phyloP scores from a whole-genome alignment of 2,329 filamentous ascomycete species.

The Aureobasidium uvarum region DNA sequence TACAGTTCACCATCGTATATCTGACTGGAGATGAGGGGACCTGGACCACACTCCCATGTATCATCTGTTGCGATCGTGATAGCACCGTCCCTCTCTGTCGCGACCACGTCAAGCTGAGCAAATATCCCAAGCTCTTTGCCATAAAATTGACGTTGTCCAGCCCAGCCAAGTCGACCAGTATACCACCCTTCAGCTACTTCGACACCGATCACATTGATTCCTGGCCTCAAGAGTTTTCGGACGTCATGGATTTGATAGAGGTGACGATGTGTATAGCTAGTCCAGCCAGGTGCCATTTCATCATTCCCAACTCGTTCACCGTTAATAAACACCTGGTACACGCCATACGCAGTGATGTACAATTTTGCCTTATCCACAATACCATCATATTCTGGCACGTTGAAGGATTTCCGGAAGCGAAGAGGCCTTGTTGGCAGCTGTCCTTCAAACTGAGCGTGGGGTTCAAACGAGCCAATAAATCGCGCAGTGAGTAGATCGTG shows the following conservation, averaged over 20 bases:
- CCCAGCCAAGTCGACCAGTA: conserved; percentile 42
- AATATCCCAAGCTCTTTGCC: conserved; percentile 45
- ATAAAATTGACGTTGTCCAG: conserved; percentile 40
- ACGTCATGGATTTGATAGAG: conserved; percentile 57
- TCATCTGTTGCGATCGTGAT: conserved; percentile 41
- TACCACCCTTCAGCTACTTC: conserved; percentile 55
- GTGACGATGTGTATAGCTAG: conserved; percentile 52
- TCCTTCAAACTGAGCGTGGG: background rate
- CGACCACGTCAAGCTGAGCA: conserved; percentile 42
- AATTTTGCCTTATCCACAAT: conserved; percentile 40
- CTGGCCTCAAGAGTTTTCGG: conserved; percentile 40
- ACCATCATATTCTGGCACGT: conserved; percentile 25
- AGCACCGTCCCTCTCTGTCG: conserved; percentile 37
- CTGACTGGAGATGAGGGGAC: conserved; percentile 43
- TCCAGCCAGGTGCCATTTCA: conserved; percentile 53
- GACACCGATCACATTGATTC: conserved; percentile 44
- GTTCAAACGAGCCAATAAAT: conserved; percentile 18
- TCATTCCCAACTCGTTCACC: conserved; percentile 40
- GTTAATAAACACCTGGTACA: conserved; percentile 53
- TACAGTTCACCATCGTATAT: conserved; percentile 57
- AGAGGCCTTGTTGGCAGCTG: conserved; percentile 6
- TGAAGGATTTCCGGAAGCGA: conserved; percentile 41
- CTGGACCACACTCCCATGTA: conserved; percentile 40
- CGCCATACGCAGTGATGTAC: conserved; percentile 49
- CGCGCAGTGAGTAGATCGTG: conserved; percentile 3